phyloP scores from a whole-genome alignment of 371 early-diverging fungal genomes.

The Umbelopsis sp. region DNA sequence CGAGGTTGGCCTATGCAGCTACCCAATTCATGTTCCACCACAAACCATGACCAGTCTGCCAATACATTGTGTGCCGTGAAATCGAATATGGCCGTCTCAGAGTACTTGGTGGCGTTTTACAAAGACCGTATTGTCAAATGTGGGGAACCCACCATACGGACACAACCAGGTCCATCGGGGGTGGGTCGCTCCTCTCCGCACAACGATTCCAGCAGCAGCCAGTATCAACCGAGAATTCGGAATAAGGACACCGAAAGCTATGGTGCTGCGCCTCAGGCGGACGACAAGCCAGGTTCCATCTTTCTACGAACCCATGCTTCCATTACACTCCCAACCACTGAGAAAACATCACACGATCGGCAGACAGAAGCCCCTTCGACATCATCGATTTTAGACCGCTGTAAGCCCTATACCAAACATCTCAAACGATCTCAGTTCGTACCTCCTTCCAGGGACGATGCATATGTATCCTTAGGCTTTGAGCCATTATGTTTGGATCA shows the following conservation, averaged over 20 bases:
- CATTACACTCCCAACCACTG: slow-evolving; percentile 18
- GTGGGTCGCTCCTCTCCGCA: neutral
- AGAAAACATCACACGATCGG: neutral
- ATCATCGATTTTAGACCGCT: slow-evolving; percentile 3
- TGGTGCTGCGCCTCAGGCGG: slow-evolving; percentile 10
- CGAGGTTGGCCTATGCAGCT: slow-evolving; percentile 56
- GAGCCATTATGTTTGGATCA: slow-evolving; percentile 55
- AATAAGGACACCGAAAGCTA: slow-evolving; percentile 16
- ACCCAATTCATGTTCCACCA: slow-evolving; percentile 50
- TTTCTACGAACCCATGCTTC: slow-evolving; percentile 31
- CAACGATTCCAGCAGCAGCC: neutral
- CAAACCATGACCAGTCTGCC: slow-evolving; percentile 59
- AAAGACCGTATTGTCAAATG: slow-evolving; percentile 53
- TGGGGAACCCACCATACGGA: slow-evolving; percentile 32
- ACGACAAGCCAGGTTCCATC: slow-evolving; percentile 15
- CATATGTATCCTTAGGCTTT: slow-evolving; percentile 38
- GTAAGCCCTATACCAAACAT: slow-evolving; percentile 50
- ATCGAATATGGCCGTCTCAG: slow-evolving; percentile 47
- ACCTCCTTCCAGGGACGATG: slow-evolving; percentile 29
- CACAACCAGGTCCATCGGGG: slow-evolving; percentile 16
- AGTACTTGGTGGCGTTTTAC: slow-evolving; percentile 53
- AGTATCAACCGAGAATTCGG: neutral
- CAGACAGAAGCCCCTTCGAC: neutral
- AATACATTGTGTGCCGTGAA: slow-evolving; percentile 48
- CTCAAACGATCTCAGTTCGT: slow-evolving; percentile 42